phyloP scores from a whole-genome alignment of 2,329 filamentous ascomycete species.

The Trichophyton benhamiae region DNA sequence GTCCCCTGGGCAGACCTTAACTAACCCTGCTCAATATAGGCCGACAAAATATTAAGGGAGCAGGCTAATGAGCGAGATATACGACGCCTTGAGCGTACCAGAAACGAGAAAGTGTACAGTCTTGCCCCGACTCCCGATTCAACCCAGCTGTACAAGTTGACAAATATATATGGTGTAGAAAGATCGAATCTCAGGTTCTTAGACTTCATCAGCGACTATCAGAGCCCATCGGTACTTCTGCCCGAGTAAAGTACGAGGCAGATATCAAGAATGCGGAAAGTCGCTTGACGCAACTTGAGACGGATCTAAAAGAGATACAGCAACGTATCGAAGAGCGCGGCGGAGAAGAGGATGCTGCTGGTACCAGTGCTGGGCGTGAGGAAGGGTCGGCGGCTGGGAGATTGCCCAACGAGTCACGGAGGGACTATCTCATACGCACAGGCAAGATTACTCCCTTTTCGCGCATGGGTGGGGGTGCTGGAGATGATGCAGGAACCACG shows the following conservation, averaged over 20 bases:
- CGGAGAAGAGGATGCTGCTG: constrained; percentile 41
- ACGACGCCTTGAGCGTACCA: constrained; percentile 49
- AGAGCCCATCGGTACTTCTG: constrained; percentile 42
- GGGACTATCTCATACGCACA: constrained; percentile 85
- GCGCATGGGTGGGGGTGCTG: constrained; percentile 50
- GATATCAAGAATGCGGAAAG: constrained; percentile 55
- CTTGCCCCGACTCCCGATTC: background rate
- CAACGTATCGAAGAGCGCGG: constrained; percentile 57
- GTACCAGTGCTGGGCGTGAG: constrained; percentile 35
- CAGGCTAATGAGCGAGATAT: constrained; percentile 53
- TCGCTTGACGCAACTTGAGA: constrained; percentile 52
- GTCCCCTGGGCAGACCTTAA: background rate
- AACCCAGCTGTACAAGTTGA: background rate
- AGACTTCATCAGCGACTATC: constrained; percentile 46
- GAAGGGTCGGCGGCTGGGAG: constrained; percentile 37
- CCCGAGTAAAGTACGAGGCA: constrained; percentile 33
- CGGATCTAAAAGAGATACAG: constrained; percentile 69
- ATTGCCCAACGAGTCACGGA: constrained; percentile 66
- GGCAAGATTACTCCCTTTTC: constrained; percentile 97
- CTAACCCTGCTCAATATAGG: constrained; percentile 23
- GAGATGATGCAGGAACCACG: constrained; percentile 38
- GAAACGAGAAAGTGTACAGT: constrained; percentile 35
- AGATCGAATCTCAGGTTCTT: constrained; percentile 53
- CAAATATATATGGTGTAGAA: constrained; percentile 26
- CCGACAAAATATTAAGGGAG: constrained; percentile 47